Base-by-base conservation (phyloP, 441 rosid species). In the Macaranga tanarius region DNA sequence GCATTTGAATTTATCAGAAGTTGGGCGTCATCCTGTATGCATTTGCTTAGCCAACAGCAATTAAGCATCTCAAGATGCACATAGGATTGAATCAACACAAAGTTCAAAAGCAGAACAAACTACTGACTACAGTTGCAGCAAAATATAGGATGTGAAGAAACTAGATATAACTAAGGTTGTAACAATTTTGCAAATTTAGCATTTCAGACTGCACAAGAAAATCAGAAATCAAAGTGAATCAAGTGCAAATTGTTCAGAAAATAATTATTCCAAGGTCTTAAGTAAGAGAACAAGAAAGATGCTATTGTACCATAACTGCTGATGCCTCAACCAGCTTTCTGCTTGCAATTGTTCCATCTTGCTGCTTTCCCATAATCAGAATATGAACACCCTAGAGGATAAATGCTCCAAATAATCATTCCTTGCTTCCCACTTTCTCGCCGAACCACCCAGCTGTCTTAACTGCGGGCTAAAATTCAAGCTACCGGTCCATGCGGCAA, bases 331-430 rank as follows among this genome's bases (percentile, higher is more conserved):
- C 77, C 23, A 57, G 47, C 70, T 77, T 74, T 80, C 76, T 70
- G 75, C 78, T 79, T 31, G 79, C 64, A 56, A 73, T 73, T 47
- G 73, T 75, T 75, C 82, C 83, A 73, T 83, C 83, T 65, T 71
- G 84, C 71, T 45, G 85, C 75, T 80, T 86, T 58, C 75, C 79
- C 92, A 86, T 84, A 70, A 64, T 28, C 23, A 25, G 57, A 65
- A 60, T 70, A 52, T 58, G 61, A 47, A 26, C 26, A 62, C 54
- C 11, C 44, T 58, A 54, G 71, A 3, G 25, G 58, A 55, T 51
- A 73, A 65, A 69, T 22, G 52, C n/a, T 51, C 40, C 22, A 66
- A 55, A 1, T 45, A n/a, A 31, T 20, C 67, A 44, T 65, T 47
- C 42, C 48, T 60, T 13, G 73, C 67, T 73, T 71, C 66, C 47